Percentiles rank a stretch among this genome's conserved stretches.
These are phyloP conservation scores for Rhodosporidiobolus odoratus DNA, from an alignment of 768 basidiomycete genomes.

Conservation along the genomic window DNA sequence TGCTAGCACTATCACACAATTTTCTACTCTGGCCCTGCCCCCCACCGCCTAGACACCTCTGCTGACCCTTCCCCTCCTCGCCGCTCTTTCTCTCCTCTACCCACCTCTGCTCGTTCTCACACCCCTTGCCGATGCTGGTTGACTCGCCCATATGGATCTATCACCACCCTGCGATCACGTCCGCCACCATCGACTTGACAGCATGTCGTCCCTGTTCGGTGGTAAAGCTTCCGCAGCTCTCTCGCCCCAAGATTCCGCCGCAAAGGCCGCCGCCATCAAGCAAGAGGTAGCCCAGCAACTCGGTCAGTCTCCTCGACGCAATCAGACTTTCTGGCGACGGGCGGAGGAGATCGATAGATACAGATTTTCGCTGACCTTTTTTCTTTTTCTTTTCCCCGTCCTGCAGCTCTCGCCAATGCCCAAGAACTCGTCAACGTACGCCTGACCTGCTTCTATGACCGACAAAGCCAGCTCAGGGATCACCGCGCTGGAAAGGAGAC, in stretches of 20 bases:
- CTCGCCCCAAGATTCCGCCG: constrained; percentile 8
- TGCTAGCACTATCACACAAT: neutral
- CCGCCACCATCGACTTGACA: neutral
- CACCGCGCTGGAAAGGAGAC: neutral
- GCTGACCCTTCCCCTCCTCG: constrained; percentile 16
- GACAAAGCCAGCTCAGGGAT: neutral
- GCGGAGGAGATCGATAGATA: neutral
- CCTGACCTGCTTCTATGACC: neutral
- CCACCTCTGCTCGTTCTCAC: neutral
- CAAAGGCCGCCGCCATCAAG: constrained; percentile 34
- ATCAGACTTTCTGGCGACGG: neutral
- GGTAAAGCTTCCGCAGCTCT: constrained; percentile 3
- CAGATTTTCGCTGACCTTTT: neutral
- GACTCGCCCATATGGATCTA: constrained; percentile 44
- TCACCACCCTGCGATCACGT: constrained; percentile 4
- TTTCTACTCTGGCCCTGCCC: neutral
- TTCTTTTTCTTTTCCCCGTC: no score
- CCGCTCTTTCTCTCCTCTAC: constrained; percentile 36
- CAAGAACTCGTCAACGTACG: constrained; percentile 38
- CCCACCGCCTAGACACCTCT: neutral
- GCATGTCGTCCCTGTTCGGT: constrained; percentile 26
- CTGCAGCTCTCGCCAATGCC: constrained; percentile 36
- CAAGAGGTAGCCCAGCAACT: constrained; percentile 35
- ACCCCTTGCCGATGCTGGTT: neutral
- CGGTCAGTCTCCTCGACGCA: constrained; percentile 2